Evolutionary conservation across 2,329 filamentous ascomycete genomes (phyloP), one percentile per base, ranked within the genome.

Genomic region (Chaetomiaceae sp.): DNA sequence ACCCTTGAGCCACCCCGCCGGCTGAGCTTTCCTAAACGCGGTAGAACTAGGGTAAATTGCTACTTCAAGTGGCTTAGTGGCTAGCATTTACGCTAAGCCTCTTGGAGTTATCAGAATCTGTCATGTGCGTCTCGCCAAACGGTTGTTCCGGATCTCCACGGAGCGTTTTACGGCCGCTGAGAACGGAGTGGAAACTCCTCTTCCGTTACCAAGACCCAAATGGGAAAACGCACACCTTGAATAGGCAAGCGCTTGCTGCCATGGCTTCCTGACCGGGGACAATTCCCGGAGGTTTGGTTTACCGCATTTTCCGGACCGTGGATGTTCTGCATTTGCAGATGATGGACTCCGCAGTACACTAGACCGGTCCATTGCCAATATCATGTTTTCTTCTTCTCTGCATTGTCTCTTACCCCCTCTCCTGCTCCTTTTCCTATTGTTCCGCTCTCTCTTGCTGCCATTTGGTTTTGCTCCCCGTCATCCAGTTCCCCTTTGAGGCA

Each of bases 111-210:
- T 32, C 48, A 48, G 55, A n/a, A n/a, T n/a, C n/a, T n/a, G 55
- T 59, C 56, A 59, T 58, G 59, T 48, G 55, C 47, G 43, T 48
- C n/a, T 60, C 32, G 54, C 50, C n/a, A 62, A 61, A 63, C 61
- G 61, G 58, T 51, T 53, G 48, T 53, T 14, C 20, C 16, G n/a
- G n/a, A n/a, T n/a, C 5, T 10, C 48, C 23, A 29, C 20, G 42
- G 45, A 51, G 29, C 42, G 34, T 3, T 18, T 10, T 16, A 14
- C 49, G n/a, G 11, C 18, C 13, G 33, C 18, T 5, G 3, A 7
- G 49, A 46, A 51, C 48, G 48, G 48, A 51, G 37, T 14, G 38
- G 7, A 30, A 9, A 11, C 16, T 36, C 34, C 21, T 40, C 30
- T 21, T 33, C 49, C 43, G 27, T 34, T 29, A 47, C 29, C 30